Base-by-base conservation (phyloP, 441 rosid species). In the Raphanus hybrid region DNA sequence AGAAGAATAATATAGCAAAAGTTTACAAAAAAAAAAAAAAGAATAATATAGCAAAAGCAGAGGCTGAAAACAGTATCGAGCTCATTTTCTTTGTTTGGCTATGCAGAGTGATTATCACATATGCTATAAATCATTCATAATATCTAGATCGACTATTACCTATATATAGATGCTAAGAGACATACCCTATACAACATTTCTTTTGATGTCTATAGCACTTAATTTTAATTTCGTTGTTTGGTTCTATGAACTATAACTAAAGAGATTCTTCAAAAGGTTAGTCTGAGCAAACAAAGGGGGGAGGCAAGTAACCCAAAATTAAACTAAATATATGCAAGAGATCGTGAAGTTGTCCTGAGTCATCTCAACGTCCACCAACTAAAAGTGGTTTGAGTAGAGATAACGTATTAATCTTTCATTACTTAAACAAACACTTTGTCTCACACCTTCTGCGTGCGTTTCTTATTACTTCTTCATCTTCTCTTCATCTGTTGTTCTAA, bases 281-380 rank as follows among this genome's bases (percentile, higher is more conserved):
- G 34, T 43, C 16, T 58, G 73, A 29, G 50, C 32, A 16, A 7
- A 39, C 27, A 9, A 55, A 73, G 26, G 29, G 60, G 41, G 58
- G 45, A 76, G 41, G 62, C 5, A 43, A 27, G 3, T 26, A 34
- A 62, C 45, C 6, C 18, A 63, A 26, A 43, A 27, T 23, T 34
- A 39, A 41, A 29, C 6, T 32, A 50, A 10, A 8, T 8, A 50
- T 67, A 29, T 62, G 18, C n/a, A 69, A 67, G 66, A 69, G 75
- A 74, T 23, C 26, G 63, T 68, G 55, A 79, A 74, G 78, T 74
- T 75, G 78, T 74, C 57, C 50, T 8, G 35, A 69, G 45, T 64
- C 9, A 69, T 79, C 78, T 79, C 75, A 79, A 74, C 78, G 23
- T 8, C 72, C 57, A 69, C 75, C 78, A 78, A 78, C 69, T 52